These are phyloP conservation scores for Porpolomopsis calyptriformis DNA, from an alignment of 768 basidiomycete genomes.

Conservation along the genomic window DNA sequence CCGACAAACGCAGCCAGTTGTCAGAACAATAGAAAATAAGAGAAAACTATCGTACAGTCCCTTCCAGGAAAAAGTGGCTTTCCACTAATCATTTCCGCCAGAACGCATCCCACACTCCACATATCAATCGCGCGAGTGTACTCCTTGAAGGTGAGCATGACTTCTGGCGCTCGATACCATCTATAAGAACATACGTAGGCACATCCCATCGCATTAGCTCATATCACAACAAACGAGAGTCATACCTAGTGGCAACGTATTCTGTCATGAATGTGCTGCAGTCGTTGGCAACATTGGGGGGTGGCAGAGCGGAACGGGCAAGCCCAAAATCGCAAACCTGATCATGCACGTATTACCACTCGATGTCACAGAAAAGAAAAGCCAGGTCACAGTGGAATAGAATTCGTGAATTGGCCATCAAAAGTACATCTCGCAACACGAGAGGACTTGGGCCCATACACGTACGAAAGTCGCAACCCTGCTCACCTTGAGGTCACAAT, in stretches of 20 bases:
- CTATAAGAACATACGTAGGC: slow-evolving; percentile 24
- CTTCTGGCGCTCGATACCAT: slow-evolving; percentile 97
- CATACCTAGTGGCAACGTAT: slow-evolving; percentile 87
- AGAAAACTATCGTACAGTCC: slow-evolving; percentile 51
- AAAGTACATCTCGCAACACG: too few species aligned
- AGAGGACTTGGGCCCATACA: too few species aligned
- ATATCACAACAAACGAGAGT: neutral
- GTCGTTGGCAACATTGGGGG: slow-evolving; percentile 62
- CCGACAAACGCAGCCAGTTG: too few species aligned
- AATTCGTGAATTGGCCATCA: neutral
- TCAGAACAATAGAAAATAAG: too few species aligned
- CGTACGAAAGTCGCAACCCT: too few species aligned
- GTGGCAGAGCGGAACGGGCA: slow-evolving; percentile 67
- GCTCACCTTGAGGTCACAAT: slow-evolving; percentile 89
- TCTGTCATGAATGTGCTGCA: slow-evolving; percentile 81
- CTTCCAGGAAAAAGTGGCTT: slow-evolving; percentile 91
- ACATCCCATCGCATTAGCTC: too few species aligned
- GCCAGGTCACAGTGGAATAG: neutral
- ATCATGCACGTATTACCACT: neutral
- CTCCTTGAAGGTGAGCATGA: slow-evolving; percentile 97
- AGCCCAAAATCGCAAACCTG: slow-evolving; percentile 84
- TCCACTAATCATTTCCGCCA: slow-evolving; percentile 90
- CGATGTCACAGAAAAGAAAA: neutral
- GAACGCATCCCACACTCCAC: slow-evolving; percentile 79
- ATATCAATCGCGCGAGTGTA: slow-evolving; percentile 84